phyloP scores from a whole-genome alignment of 1,284 basidiomycete genomes.

The Xanthoconium separans region DNA sequence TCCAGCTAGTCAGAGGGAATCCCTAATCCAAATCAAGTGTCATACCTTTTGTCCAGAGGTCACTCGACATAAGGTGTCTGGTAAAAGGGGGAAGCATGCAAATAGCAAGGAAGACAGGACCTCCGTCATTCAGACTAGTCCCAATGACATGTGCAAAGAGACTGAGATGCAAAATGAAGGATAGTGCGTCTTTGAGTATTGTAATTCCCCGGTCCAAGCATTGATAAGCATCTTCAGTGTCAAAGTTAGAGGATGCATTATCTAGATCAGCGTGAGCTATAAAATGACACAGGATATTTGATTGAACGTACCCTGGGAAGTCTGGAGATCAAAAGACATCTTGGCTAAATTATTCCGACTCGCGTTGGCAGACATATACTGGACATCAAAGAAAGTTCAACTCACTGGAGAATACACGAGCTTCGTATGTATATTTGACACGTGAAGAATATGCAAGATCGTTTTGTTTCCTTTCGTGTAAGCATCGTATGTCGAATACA shows the following conservation, averaged over 20 bases:
- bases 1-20: neutral
- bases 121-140: slow-evolving; percentile 14
- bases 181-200: slow-evolving; percentile 11
- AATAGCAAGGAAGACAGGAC: slow-evolving; percentile 19
- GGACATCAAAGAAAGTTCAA: neutral
- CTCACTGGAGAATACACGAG: slow-evolving; percentile 22
- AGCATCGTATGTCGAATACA: neutral
- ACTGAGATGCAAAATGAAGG: slow-evolving; percentile 25
- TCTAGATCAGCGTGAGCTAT: slow-evolving; percentile 3
- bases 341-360: slow-evolving; percentile 8
- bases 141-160: slow-evolving; percentile 19
- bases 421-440: slow-evolving; percentile 23
- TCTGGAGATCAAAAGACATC: slow-evolving; percentile 20
- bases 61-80: neutral
- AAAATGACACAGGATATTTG: neutral
- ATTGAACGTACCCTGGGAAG: slow-evolving; percentile 20
- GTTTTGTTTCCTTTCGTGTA: slow-evolving; percentile 3
- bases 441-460: slow-evolving; percentile 12
- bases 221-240: neutral
- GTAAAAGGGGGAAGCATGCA: slow-evolving; percentile 18
- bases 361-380: too few species aligned
- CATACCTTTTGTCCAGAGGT: slow-evolving; percentile 25
- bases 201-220: slow-evolving; percentile 12
- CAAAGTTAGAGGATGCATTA: neutral
- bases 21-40: neutral